Conservation (phyloP, 805 yeast genomes). For the Nakazawaea wickerhamii region DNA sequence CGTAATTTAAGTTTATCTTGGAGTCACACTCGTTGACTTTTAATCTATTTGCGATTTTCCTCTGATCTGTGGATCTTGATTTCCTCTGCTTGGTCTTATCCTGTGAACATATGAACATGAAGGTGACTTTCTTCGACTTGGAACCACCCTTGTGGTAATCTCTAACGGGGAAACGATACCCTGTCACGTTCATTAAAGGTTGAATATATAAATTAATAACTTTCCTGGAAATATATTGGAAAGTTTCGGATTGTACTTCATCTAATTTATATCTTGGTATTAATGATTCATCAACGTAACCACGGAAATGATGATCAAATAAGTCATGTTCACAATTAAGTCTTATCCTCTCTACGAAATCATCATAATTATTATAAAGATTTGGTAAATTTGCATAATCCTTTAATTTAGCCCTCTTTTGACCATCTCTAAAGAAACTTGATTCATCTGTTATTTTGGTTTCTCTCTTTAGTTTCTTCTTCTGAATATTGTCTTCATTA, state of each 20-base stretch:
- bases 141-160: slow-evolving; percentile 40
- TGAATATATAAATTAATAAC: slow-evolving; percentile 31
- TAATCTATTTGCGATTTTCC: slow-evolving; percentile 32
- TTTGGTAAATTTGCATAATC: slow-evolving; percentile 28
- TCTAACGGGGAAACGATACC: slow-evolving; percentile 37
- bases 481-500: neutral
- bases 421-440: neutral
- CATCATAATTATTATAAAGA: slow-evolving; percentile 27
- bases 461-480: neutral
- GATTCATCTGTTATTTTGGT: neutral
- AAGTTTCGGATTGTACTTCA: slow-evolving; percentile 26
- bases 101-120: slow-evolving; percentile 41
- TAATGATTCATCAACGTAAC: slow-evolving; percentile 24
- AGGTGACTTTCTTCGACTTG: slow-evolving; percentile 34
- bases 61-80: slow-evolving; percentile 33
- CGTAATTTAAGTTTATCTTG: slow-evolving; percentile 33
- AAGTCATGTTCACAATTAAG: slow-evolving; percentile 30
- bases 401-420: slow-evolving; percentile 22
- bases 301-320: slow-evolving; percentile 29
- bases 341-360: slow-evolving; percentile 29
- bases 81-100: slow-evolving; percentile 37
- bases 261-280: slow-evolving; percentile 30
- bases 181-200: slow-evolving; percentile 36
- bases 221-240: slow-evolving; percentile 29
- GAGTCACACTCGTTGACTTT: slow-evolving; percentile 38